Conservation (phyloP, 179 eudicot genomes). For the Monotropa hypopitys region DNA sequence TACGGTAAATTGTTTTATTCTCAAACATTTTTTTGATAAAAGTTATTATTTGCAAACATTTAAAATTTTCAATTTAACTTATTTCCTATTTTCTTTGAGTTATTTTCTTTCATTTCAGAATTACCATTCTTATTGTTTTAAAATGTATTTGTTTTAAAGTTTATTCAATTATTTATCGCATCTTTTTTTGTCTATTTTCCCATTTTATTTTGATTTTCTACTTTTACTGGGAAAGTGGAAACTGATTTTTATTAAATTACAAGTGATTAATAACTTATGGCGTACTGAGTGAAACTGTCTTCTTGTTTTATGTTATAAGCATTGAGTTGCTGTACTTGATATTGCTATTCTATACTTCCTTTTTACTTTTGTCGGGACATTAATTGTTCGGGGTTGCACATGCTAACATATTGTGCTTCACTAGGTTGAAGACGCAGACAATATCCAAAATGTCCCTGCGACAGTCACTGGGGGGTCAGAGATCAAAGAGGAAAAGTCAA, state of each 20-base stretch:
- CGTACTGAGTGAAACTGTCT: neutral
- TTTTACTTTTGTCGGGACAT: neutral
- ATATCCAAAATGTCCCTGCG: conserved; percentile 55
- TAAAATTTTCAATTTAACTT: neutral
- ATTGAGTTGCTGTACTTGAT: neutral
- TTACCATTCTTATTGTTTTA: neutral
- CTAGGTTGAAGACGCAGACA: conserved; percentile 70
- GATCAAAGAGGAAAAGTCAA: conserved; percentile 30
- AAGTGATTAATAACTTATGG: neutral
- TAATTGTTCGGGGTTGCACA: neutral
- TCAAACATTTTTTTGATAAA: neutral
- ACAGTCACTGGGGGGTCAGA: conserved; percentile 31
- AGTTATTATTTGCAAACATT: neutral
- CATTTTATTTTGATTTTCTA: neutral
- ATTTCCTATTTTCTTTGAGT: neutral
- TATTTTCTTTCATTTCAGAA: neutral
- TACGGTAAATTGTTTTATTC: conserved; percentile 35
- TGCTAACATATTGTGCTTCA: conserved; percentile 5
- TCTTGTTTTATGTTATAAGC: neutral
- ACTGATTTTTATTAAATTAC: neutral
- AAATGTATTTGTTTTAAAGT: neutral
- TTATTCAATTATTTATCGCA: neutral
- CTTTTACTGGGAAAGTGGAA: neutral
- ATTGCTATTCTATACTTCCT: neutral
- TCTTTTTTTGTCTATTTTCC: neutral